Percentiles rank a stretch among this genome's conserved stretches.
phyloP scores from a whole-genome alignment of 2,329 filamentous ascomycete genomes.

The Diaporthe longicolla region DNA sequence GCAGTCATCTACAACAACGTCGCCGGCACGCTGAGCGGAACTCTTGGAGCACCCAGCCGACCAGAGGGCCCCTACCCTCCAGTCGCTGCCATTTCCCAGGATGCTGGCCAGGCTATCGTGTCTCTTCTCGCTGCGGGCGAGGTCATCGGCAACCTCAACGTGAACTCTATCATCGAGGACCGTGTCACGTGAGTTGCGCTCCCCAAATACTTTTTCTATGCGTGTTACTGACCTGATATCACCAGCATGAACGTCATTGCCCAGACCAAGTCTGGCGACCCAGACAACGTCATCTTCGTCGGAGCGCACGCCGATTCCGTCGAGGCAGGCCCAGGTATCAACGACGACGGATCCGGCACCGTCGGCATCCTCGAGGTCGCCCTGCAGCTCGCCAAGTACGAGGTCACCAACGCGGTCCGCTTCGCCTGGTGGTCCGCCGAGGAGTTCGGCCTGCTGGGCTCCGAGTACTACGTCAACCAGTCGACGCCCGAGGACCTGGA shows the following conservation, averaged over 20 bases:
- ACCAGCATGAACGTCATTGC: constrained; percentile 48
- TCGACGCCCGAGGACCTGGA: constrained; percentile 48
- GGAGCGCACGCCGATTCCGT: constrained; percentile 52
- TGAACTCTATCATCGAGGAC: constrained; percentile 54
- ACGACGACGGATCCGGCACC: constrained; percentile 51
- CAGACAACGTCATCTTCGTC: constrained; percentile 48
- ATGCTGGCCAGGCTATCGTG: constrained; percentile 42
- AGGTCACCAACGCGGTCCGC: constrained; percentile 50
- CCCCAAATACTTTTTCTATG: background rate
- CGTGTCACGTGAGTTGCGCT: constrained; percentile 49
- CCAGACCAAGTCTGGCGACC: constrained; percentile 58
- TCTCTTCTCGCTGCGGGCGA: background rate
- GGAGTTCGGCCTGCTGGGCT: constrained; percentile 47
- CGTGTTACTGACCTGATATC: constrained; percentile 55
- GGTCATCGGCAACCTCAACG: constrained; percentile 51
- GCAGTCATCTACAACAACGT: constrained; percentile 70
- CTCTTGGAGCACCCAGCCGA: constrained; percentile 9
- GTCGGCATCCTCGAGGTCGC: constrained; percentile 50
- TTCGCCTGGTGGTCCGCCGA: constrained; percentile 56
- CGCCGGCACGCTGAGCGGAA: constrained; percentile 60
- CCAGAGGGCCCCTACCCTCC: constrained; percentile 31
- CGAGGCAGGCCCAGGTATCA: constrained; percentile 51
- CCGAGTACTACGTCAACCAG: constrained; percentile 49
- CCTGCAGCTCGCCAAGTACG: constrained; percentile 45
- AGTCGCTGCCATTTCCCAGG: constrained; percentile 30